Evolutionary conservation across 2,329 filamentous ascomycete species (phyloP).

Genomic region (Verticillium albo-atrum): DNA sequence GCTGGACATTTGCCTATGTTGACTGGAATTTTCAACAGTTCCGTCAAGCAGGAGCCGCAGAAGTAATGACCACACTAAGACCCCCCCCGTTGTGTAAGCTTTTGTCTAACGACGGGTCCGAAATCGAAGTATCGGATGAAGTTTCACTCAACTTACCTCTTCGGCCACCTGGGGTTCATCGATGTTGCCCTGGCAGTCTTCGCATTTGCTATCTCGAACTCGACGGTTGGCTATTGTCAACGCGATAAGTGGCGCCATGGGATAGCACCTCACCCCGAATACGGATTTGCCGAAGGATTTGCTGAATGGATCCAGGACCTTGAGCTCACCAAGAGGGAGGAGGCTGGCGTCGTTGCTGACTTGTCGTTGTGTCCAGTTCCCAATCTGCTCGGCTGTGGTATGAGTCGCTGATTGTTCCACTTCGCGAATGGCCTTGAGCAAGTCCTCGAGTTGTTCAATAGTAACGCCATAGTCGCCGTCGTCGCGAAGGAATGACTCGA

Average conservation of each 20-base stretch:
- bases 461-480: not conserved
- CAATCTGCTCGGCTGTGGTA: not conserved
- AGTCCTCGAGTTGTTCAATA: not conserved
- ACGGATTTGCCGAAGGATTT: not conserved
- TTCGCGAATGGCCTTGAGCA: not conserved
- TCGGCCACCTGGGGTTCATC: not conserved
- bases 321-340: not conserved
- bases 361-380: conserved; percentile 1
- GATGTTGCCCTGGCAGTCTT: not conserved
- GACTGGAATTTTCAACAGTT: not conserved
- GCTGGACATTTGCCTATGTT: not conserved
- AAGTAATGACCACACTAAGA: conserved; percentile 27
- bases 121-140: too few relatives aligned
- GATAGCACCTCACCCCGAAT: conserved; percentile 16
- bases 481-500: conserved; percentile 16
- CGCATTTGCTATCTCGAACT: not conserved
- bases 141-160: not conserved
- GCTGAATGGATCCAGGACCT: conserved; percentile 1
- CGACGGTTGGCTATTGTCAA: conserved; percentile 11
- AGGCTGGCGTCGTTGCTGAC: not conserved
- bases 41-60: conserved; percentile 18
- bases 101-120: too few relatives aligned
- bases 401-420: not conserved
- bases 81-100: not conserved
- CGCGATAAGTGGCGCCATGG: conserved; percentile 7